Conservation (phyloP, 108 stramenopile genomes). For the Skeletonema menzelii region DNA sequence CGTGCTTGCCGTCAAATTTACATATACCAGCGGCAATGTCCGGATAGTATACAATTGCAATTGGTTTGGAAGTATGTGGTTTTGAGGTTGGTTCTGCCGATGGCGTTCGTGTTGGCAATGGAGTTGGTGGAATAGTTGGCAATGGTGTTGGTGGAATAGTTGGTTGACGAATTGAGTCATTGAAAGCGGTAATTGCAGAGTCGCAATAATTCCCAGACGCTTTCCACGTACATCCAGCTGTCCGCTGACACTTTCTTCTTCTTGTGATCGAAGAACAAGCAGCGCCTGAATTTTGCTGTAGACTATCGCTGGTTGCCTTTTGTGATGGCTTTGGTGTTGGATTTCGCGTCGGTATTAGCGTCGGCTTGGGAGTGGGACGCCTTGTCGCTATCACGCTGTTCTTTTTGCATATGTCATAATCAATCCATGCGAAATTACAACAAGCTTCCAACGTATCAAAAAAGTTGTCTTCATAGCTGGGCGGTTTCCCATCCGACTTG, state of each 20-base stretch:
- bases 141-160: background rate
- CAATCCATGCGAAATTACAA: conserved; percentile 27
- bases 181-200: background rate
- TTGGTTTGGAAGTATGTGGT: background rate
- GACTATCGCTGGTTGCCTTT: background rate
- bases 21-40: conserved; percentile 23
- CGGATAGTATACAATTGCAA: conserved; percentile 7
- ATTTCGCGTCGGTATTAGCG: background rate
- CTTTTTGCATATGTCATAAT: conserved; percentile 14
- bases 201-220: background rate
- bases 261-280: background rate
- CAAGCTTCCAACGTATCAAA: conserved; percentile 28
- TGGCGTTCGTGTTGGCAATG: background rate
- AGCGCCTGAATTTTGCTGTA: background rate
- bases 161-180: background rate
- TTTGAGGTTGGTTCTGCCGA: background rate
- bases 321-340: background rate
- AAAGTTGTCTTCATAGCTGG: conserved; percentile 3
- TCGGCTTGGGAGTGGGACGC: background rate
- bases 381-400: conserved; percentile 11
- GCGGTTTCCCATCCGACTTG: background rate
- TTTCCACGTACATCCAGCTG: background rate
- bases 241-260: background rate
- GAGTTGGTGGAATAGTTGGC: too few relatives aligned
- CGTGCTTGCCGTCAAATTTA: conserved; percentile 32